Percentiles rank a stretch among this genome's conserved stretches.
These are phyloP conservation scores for Pleurotus giganteus DNA, from an alignment of 768 basidiomycete species.

Conservation along the genomic window DNA sequence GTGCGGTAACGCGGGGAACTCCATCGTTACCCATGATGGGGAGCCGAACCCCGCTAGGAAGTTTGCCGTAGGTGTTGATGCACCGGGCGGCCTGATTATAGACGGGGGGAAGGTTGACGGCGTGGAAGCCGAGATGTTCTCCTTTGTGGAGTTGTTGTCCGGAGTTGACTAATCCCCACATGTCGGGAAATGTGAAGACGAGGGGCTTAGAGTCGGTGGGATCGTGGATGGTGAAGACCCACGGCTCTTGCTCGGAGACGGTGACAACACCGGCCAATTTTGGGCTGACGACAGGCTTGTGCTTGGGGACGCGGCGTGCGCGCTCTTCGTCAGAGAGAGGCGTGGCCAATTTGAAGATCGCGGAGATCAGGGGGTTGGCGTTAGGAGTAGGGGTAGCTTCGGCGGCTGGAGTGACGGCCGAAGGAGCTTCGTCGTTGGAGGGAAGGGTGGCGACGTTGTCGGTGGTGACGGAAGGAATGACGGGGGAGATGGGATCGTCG, in stretches of 20 bases:
- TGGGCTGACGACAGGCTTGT: neutral
- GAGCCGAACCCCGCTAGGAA: neutral
- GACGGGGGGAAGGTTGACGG: neutral
- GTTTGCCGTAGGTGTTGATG: neutral
- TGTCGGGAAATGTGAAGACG: neutral
- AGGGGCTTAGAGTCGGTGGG: neutral
- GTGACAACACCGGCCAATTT: neutral
- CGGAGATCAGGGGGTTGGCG: neutral
- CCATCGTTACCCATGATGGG: neutral
- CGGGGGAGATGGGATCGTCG: no score
- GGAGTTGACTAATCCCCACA: neutral
- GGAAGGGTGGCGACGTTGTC: no score
- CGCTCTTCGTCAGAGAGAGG: neutral
- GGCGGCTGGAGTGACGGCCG: no score
- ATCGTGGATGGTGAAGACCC: neutral
- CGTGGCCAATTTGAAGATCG: neutral
- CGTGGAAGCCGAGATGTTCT: neutral
- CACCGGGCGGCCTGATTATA: neutral
- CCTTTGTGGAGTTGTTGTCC: neutral
- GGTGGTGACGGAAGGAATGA: no score
- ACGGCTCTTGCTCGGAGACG: neutral
- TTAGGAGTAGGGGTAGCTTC: neutral
- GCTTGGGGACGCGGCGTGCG: neutral
- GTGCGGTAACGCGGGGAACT: neutral
- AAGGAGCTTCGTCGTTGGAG: no score